Evolutionary conservation across 1,139 yeast genomes (phyloP).

Genomic region (Pichia sp.): DNA sequence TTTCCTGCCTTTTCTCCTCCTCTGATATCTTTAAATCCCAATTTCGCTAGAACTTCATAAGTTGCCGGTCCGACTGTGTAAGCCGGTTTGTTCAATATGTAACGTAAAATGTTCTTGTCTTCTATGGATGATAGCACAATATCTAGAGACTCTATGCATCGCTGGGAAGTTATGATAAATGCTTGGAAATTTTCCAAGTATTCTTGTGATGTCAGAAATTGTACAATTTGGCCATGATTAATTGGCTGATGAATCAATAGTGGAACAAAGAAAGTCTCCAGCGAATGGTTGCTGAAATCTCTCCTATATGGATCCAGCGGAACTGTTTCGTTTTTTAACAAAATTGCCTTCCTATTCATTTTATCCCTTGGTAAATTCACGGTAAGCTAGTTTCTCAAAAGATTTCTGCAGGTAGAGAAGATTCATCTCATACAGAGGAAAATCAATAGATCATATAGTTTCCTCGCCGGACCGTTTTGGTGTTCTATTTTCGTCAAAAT

Average conservation of each 20-base stretch:
- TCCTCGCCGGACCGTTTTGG: too few relatives aligned
- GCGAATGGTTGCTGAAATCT: slow-evolving; percentile 35
- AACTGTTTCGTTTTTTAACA: slow-evolving; percentile 63
- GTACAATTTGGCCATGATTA: slow-evolving; percentile 42
- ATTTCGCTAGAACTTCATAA: slow-evolving; percentile 46
- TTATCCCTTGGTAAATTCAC: not conserved
- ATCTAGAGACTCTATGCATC: slow-evolving; percentile 80
- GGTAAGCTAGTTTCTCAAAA: not conserved
- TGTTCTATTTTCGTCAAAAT: too few relatives aligned
- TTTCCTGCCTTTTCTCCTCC: slow-evolving; percentile 83
- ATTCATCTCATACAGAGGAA: too few relatives aligned
- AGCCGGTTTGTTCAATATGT: slow-evolving; percentile 47
- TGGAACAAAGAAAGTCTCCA: slow-evolving; percentile 57
- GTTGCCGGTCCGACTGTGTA: slow-evolving; percentile 96
- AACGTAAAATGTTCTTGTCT: slow-evolving; percentile 19
- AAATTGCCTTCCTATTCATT: slow-evolving; percentile 30
- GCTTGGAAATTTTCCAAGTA: slow-evolving; percentile 43
- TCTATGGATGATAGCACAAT: slow-evolving; percentile 36
- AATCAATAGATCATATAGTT: too few relatives aligned
- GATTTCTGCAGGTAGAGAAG: not conserved
- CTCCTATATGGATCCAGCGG: slow-evolving; percentile 63
- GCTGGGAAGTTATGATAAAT: slow-evolving; percentile 80
- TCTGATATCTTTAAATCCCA: slow-evolving; percentile 64
- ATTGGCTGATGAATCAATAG: slow-evolving; percentile 59
- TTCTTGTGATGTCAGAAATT: slow-evolving; percentile 39